Conservation (phyloP, 768 basidiomycete genomes). For the Thelephora ganbajun region DNA sequence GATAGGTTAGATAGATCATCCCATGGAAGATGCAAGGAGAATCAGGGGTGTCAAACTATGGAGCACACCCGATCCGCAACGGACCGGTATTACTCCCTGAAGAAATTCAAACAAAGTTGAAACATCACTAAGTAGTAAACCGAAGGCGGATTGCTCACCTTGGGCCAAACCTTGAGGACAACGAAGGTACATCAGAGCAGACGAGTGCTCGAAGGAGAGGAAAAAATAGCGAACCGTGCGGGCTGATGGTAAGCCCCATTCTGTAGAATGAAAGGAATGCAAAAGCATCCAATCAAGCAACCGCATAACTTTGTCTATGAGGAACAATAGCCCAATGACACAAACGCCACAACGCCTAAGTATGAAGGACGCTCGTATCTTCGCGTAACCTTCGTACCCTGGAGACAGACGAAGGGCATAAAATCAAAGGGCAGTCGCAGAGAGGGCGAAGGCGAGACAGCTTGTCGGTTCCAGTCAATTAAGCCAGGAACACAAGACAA, state of each 20-base stretch:
- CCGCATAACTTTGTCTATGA: constrained; percentile 87
- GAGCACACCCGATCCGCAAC: constrained; percentile 44
- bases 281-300: constrained; percentile 30
- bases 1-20: too few species aligned
- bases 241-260: constrained; percentile 88
- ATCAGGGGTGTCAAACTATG: constrained; percentile 51
- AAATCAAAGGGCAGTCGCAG: constrained; percentile 5
- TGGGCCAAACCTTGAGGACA: constrained; percentile 1
- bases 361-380: constrained; percentile 60
- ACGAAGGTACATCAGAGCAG: constrained; percentile 20
- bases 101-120: constrained; percentile 68
- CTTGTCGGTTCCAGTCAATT: constrained; percentile 25
- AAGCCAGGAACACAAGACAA: constrained; percentile 6
- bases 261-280: constrained; percentile 40
- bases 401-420: constrained; percentile 26
- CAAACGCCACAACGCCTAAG: constrained; percentile 23
- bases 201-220: constrained; percentile 35
- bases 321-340: constrained; percentile 41
- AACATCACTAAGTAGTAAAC: constrained; percentile 36
- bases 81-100: constrained; percentile 66
- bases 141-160: constrained; percentile 4
- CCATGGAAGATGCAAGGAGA: not conserved
- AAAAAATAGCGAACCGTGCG: constrained; percentile 44
- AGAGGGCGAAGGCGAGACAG: constrained; percentile 24
- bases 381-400: constrained; percentile 29